Base-by-base conservation (phyloP, 768 basidiomycete genomes). In the Hygrocybe punicea region DNA sequence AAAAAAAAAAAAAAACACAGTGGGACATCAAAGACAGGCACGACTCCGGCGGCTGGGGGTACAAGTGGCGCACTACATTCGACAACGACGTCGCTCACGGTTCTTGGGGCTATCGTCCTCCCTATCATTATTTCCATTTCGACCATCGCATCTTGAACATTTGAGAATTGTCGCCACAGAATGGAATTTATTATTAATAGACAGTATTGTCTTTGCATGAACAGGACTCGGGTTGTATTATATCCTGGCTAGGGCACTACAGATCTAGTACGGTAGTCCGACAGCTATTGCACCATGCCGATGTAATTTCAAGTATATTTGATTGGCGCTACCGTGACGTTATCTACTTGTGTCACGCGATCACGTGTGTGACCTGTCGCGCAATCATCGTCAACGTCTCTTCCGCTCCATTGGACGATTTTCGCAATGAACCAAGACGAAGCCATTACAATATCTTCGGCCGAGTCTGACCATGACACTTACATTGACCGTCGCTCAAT, bases 401-500 rank as follows among this genome's bases (percentile, higher is more conserved):
- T 29, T 8, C 8, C 29, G 29, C 29, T 29, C 49, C 11, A 25
- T 4, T 25, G 13, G 24, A 14, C 29, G 21, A 11, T 9, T 29
- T 21, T n/a, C 6, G 17, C n/a, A 23, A 56, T 56, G 55, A 39
- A 45, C 17, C 25, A 35, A 25, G 46, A 55, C 44, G 46, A 57
- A 5, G 39, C 19, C 17, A 51, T 52, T 13, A 14, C 50, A 9
- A 24, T 51, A 29, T 51, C 49, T 33, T 57, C 56, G 23, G 56
- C 42, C 17, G 48, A 50, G 7, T 49, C 47, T 16, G 46, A n/a
- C 23, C 23, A 23, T n/a, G 61, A 58, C 13, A n/a, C 51, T 5
- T 59, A 67, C 11, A 58, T 72, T 47, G 72, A 82, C 51, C 71
- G 81, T 49, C 81, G 86, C 52, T 69, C 77, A 4, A 73, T 89